phyloP scores from a whole-genome alignment of 257 asterid genomes.

The Fraxinus excelsior region DNA sequence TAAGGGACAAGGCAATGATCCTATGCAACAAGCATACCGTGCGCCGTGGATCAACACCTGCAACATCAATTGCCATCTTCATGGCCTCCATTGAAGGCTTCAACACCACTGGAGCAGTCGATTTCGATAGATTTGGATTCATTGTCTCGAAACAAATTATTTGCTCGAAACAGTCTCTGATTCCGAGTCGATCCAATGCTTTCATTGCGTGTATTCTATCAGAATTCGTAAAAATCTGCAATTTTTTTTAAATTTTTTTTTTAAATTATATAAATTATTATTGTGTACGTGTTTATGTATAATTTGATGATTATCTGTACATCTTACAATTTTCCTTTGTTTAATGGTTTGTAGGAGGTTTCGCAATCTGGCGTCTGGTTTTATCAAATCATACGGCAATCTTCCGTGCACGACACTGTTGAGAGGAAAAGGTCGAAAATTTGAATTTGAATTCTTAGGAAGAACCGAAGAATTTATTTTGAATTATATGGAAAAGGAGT shows the following conservation, averaged over 20 bases:
- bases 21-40: constrained; percentile 54
- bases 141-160: constrained; percentile 86
- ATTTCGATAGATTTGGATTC: constrained; percentile 56
- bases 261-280: no score
- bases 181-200: constrained; percentile 70
- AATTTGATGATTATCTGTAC: no score
- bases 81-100: constrained; percentile 84
- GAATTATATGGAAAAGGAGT: neutral
- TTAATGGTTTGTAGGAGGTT: constrained; percentile 56
- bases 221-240: constrained; percentile 84
- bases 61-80: constrained; percentile 64
- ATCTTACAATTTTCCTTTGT: constrained; percentile 72
- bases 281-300: no score
- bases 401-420: constrained; percentile 86
- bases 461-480: neutral
- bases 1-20: neutral
- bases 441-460: neutral
- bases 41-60: constrained; percentile 71
- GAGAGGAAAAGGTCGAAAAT: neutral
- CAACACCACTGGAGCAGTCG: constrained; percentile 61
- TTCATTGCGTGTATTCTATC: constrained; percentile 68
- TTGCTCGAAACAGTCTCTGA: constrained; percentile 71
- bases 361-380: constrained; percentile 58
- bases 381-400: constrained; percentile 74
- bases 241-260: neutral